phyloP scores from a whole-genome alignment of 2,329 filamentous ascomycete genomes.

The Colletotrichum sp. region DNA sequence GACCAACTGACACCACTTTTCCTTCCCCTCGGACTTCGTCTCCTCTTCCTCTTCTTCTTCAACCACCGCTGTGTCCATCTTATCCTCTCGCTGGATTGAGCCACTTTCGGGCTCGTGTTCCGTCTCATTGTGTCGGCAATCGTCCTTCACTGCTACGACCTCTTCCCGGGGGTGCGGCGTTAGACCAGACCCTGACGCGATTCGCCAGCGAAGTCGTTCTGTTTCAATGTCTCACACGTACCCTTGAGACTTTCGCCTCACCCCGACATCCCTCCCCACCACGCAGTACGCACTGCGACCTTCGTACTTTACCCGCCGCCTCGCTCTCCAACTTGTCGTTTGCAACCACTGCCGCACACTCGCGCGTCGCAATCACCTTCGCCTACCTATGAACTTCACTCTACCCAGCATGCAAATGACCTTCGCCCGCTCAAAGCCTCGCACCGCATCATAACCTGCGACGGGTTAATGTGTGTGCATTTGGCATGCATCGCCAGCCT shows the following conservation, averaged over 20 bases:
- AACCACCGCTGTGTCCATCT: neutral
- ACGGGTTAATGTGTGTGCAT: constrained; percentile 9
- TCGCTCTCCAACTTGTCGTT: neutral
- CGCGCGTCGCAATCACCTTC: neutral
- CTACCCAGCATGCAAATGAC: constrained; percentile 20
- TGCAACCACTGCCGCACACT: neutral
- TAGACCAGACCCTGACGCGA: neutral
- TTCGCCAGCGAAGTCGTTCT: neutral
- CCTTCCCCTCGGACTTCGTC: neutral
- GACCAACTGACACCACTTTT: neutral
- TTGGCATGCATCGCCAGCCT: neutral
- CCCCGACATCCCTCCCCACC: neutral
- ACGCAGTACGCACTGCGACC: neutral
- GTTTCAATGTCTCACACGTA: constrained; percentile 17
- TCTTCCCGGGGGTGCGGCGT: neutral
- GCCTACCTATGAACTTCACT: neutral
- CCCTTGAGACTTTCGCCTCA: constrained; percentile 2
- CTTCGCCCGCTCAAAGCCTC: neutral
- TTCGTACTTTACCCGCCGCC: neutral
- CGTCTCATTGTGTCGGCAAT: neutral
- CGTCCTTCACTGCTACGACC: neutral
- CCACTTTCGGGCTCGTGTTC: neutral
- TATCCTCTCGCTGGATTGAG: neutral
- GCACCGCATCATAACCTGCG: constrained; percentile 12
- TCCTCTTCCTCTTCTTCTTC: neutral